These are phyloP conservation scores for Calonectria henricotiae DNA, from an alignment of 2,329 filamentous ascomycete genomes.

Conservation along the genomic window DNA sequence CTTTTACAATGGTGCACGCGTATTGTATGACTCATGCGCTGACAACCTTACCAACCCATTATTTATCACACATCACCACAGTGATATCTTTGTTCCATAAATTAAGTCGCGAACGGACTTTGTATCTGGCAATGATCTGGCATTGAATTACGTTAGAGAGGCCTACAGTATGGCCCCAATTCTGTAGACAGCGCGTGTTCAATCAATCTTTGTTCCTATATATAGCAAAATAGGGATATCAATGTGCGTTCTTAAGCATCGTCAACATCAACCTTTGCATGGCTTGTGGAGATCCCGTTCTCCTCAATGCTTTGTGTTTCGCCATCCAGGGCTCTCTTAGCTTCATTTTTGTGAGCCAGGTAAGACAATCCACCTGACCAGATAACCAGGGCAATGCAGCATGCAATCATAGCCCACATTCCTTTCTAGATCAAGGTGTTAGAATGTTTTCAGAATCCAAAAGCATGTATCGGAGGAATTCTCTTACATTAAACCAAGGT, in stretches of 20 bases:
- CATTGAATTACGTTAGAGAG: too few relatives aligned
- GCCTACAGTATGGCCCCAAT: too few relatives aligned
- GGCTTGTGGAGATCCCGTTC: not conserved
- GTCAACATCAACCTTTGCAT: not conserved
- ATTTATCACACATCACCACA: too few relatives aligned
- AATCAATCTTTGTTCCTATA: not conserved
- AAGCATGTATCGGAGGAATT: constrained; percentile 6
- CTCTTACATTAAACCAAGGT: constrained; percentile 72
- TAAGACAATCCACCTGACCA: constrained; percentile 73
- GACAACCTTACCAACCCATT: too few relatives aligned
- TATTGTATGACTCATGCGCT: too few relatives aligned
- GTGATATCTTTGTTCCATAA: too few relatives aligned
- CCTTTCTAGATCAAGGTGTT: constrained; percentile 64
- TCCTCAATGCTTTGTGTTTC: constrained; percentile 9
- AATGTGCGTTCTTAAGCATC: not conserved
- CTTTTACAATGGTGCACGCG: too few relatives aligned
- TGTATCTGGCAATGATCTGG: too few relatives aligned
- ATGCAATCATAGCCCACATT: constrained; percentile 83
- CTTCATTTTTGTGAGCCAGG: constrained; percentile 37
- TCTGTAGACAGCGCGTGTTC: too few relatives aligned
- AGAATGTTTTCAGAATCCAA: constrained; percentile 5
- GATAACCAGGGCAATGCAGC: constrained; percentile 71
- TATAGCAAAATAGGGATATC: not conserved
- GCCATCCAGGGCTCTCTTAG: not conserved
- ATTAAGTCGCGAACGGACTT: too few relatives aligned